These are phyloP conservation scores for Tetrahymena thermophila DNA, from an alignment of 73 alveolate genomes.

Conservation along the genomic window DNA sequence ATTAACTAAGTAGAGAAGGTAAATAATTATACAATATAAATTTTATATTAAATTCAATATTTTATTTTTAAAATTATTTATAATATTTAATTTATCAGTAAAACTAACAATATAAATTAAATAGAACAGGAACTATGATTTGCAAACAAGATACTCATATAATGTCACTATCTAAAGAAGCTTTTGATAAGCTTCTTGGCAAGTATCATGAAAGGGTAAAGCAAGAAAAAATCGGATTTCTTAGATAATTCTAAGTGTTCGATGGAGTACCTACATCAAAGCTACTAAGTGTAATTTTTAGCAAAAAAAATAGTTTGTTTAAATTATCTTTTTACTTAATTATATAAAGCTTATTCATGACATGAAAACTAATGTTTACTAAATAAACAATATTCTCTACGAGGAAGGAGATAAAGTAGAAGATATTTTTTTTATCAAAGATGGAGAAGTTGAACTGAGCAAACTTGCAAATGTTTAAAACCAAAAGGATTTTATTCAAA, in stretches of 20 bases:
- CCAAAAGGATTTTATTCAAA: not conserved
- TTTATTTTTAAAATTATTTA: too few species aligned
- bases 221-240: not conserved
- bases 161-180: not conserved
- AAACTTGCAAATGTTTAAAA: not conserved
- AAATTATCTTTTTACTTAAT: not conserved
- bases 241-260: not conserved
- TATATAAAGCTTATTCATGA: not conserved
- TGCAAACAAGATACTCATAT: not conserved
- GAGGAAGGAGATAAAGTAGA: not conserved
- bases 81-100: too few species aligned
- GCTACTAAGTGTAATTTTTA: not conserved
- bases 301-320: not conserved
- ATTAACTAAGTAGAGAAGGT: not conserved
- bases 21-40: not conserved
- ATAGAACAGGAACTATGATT: not conserved
- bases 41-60: too few species aligned
- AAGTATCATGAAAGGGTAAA: not conserved
- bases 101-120: not conserved
- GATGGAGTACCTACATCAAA: not conserved
- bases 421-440: not conserved
- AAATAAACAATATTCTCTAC: not conserved
- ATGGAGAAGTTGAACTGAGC: not conserved
- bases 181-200: not conserved
- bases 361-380: not conserved